Evolutionary conservation across 163 green algal genomes (phyloP).

Genomic region (Coccomyxa subellipsoidea): DNA sequence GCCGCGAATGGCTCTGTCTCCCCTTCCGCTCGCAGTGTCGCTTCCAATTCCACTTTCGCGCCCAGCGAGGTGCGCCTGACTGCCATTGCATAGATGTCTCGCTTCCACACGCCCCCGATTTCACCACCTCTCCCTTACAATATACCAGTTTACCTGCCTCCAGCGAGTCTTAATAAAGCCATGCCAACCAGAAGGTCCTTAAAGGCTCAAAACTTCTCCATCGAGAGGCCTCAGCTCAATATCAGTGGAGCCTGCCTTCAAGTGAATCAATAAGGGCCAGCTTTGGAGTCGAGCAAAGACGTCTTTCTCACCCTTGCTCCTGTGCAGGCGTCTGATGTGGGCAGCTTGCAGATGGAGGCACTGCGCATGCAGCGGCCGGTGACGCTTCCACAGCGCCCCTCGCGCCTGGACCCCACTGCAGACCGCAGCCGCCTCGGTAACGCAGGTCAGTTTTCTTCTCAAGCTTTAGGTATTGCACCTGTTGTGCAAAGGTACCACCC

Average conservation of each 20-base stretch:
- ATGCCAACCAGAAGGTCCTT: no score
- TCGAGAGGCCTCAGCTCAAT: no score
- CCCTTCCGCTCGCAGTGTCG: not conserved
- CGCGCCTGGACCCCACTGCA: not conserved
- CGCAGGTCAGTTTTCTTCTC: not conserved
- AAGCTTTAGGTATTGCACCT: not conserved
- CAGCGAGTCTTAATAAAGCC: no score
- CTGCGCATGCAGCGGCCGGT: not conserved
- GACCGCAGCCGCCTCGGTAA: not conserved
- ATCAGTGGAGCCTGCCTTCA: no score
- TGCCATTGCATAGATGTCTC: not conserved
- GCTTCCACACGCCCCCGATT: not conserved
- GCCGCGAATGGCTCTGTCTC: not conserved
- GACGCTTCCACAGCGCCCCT: not conserved
- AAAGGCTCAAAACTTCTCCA: no score
- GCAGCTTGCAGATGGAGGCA: not conserved
- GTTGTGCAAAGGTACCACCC: not conserved
- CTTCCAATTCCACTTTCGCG: not conserved
- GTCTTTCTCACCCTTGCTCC: no score
- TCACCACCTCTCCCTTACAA: no score
- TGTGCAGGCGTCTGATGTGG: not conserved
- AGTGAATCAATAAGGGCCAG: no score
- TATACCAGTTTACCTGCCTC: no score
- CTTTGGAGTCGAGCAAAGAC: not conserved
- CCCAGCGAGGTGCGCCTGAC: not conserved